Evolutionary conservation across 2,329 filamentous ascomycete genomes (phyloP).

Genomic region (Phaeoacremonium minimum): DNA sequence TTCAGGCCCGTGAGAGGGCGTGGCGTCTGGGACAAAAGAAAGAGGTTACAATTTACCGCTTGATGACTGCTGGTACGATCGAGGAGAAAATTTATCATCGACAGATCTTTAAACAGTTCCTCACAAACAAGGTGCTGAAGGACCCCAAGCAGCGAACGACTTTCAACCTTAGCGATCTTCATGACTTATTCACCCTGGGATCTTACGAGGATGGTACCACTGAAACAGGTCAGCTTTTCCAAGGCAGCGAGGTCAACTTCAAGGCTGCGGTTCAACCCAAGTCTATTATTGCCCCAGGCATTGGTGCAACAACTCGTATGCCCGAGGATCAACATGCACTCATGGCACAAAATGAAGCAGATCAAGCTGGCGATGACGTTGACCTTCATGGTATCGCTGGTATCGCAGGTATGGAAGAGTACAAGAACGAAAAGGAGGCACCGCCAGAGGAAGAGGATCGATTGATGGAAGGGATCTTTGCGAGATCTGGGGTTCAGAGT

Average conservation of each 20-base stretch:
- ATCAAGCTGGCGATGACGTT: constrained; percentile 17
- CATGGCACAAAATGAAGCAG: neutral
- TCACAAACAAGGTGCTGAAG: constrained; percentile 92
- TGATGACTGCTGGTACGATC: constrained; percentile 98
- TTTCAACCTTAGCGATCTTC: constrained; percentile 84
- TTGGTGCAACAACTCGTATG: constrained; percentile 12
- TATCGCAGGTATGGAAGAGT: constrained; percentile 62
- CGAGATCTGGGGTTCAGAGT: constrained; percentile 80
- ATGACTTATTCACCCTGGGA: constrained; percentile 84
- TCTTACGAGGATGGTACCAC: constrained; percentile 65
- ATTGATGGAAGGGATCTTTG: constrained; percentile 85
- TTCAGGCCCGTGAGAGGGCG: constrained; percentile 90
- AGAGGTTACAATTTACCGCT: constrained; percentile 90
- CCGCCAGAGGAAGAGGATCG: constrained; percentile 59
- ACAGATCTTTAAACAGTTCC: constrained; percentile 97
- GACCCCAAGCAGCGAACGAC: constrained; percentile 91
- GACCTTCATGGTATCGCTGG: constrained; percentile 35
- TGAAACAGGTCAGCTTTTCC: constrained; percentile 82
- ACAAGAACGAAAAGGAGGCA: constrained; percentile 46
- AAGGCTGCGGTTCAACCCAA: constrained; percentile 19
- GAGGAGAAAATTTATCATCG: constrained; percentile 99
- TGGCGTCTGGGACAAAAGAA: constrained; percentile 95
- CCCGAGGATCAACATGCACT: neutral
- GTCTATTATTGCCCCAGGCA: constrained; percentile 20
- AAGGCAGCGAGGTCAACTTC: constrained; percentile 74